Evolutionary conservation across 2,329 filamentous ascomycete species (phyloP), one percentile per base, ranked within the genome.

Genomic region (Thermothelomyces thermophilus): DNA sequence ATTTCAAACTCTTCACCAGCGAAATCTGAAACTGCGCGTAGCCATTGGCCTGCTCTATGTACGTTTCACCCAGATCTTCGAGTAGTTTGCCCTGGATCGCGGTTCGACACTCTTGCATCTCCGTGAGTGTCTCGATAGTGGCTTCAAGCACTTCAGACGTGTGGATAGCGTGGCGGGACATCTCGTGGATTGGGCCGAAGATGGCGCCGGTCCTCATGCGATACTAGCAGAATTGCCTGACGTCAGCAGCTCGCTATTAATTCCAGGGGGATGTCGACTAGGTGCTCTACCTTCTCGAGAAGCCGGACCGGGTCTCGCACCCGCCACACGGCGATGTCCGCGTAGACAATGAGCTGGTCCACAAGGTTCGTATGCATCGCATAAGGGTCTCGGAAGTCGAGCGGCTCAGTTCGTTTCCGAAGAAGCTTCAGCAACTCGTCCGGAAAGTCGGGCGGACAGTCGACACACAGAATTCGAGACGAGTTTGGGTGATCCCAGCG

Each of bases 11-110:
- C 30, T 41, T 55, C 11, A 56, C 17, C 16, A 56, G 11, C 24
- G 54, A 50, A 9, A 56, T 45, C 36, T 58, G 56, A 30, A 58
- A 58, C 20, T 54, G 48, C 3, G 44, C 50, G 11, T 58, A 52
- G 9, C 55, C 52, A n/a, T 34, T 46, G 10, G 54, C 54, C 28
- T 55, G 54, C 20, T 47, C 35, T 16, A 31, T 49, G 45, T 58
- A 55, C 3, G 52, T 52, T 17, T 53, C 35, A 4, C 17, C 41
- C 26, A 56, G 36, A 14, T 37, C 28, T 3, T 19, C n/a, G 2
- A 16, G 1, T 7, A 54, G 14, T 1, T n/a, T 40, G 3, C 51
- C 24, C 34, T 58, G 51, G 16, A 56, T 37, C 0, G 46, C 47
- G 3, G 16, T 41, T 13, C 37, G 52, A 13, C 48, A 46, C 7